Base-by-base conservation (phyloP, 192 early-diverging fungal species). In the Diversispora eburnea region DNA sequence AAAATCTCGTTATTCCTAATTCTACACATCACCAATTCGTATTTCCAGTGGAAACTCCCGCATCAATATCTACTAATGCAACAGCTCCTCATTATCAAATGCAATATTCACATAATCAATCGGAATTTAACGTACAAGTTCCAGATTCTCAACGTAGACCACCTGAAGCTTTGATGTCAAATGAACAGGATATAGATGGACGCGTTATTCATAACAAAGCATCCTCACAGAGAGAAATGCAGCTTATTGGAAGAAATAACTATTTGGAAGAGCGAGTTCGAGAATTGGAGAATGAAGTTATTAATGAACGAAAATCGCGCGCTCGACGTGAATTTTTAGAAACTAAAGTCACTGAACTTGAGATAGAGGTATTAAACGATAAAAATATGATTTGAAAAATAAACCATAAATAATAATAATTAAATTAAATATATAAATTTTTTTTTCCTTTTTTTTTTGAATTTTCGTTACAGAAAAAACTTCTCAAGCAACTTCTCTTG, bases 261-360 rank as follows among this genome's bases (percentile, higher is more conserved):
- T 73, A 62, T 12, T 39, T 73, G 5, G 60, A 73, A 47, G 56
- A 48, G 8, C 19, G 71, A 20, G 71, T 73, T 47, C 17, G 46
- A 20, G 71, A 73, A 54, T 52, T 73, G 6, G 71, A 73, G 15
- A 73, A 73, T 60, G 71, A 73, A 51, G 43, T 73, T 51, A 58
- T 58, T 63, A 60, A 62, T 41, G 71, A 73, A 17, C 71, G 71
- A 51, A 73, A 62, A 63, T 22, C 19, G 41, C 71, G 46, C 17
- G 48, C 8, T 41, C 46, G 46, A 41, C 13, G 70, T 19, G 70
- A 71, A 46, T 71, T 20, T 71, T 41, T 71, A 19, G 70, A 71
- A 45, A 7, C 45, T 62, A 48, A 48, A 63, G 59, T 73, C 4
- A 62, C 8, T 1, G 71, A 47, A 51, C 71, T 73, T 39, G 71